Percentiles rank a stretch among this genome's conserved stretches.
These are phyloP conservation scores for Rhinocladiella similis DNA, from an alignment of 2,329 filamentous ascomycete species.

Conservation along the genomic window DNA sequence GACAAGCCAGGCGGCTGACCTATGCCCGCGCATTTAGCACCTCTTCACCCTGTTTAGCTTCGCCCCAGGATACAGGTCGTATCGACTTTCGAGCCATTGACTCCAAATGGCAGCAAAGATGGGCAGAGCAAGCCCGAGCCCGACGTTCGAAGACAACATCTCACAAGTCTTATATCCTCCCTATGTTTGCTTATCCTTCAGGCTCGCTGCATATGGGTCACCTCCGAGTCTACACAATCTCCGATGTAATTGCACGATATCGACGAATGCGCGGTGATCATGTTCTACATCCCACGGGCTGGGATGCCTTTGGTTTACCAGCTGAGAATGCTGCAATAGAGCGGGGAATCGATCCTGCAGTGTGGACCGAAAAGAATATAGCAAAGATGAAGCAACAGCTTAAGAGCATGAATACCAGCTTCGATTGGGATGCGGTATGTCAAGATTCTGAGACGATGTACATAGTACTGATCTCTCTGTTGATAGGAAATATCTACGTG, in stretches of 20 bases:
- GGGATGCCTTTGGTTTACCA: conserved; percentile 89
- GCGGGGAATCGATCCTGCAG: conserved; percentile 71
- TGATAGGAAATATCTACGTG: conserved; percentile 78
- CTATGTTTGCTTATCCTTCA: conserved; percentile 94
- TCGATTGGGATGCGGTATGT: conserved; percentile 80
- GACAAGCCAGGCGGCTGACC: conserved; percentile 3
- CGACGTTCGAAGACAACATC: neutral
- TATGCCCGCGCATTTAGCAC: conserved; percentile 12
- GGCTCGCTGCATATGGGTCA: conserved; percentile 85
- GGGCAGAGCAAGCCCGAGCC: conserved; percentile 33
- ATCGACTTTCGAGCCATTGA: conserved; percentile 51
- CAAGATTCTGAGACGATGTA: conserved; percentile 23
- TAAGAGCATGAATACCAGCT: conserved; percentile 73
- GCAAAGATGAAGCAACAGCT: conserved; percentile 81
- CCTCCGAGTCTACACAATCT: conserved; percentile 85
- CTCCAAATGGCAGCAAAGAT: conserved; percentile 56
- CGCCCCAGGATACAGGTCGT: conserved; percentile 9
- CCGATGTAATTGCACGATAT: conserved; percentile 79
- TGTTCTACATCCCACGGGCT: conserved; percentile 87
- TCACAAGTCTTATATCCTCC: conserved; percentile 67
- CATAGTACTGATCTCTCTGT: conserved; percentile 30
- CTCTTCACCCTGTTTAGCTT: conserved; percentile 1
- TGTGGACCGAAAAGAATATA: conserved; percentile 81
- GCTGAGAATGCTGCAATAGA: conserved; percentile 91
- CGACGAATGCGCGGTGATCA: conserved; percentile 71